These are phyloP conservation scores for Russula compacta DNA, from an alignment of 768 basidiomycete species.

Conservation along the genomic window DNA sequence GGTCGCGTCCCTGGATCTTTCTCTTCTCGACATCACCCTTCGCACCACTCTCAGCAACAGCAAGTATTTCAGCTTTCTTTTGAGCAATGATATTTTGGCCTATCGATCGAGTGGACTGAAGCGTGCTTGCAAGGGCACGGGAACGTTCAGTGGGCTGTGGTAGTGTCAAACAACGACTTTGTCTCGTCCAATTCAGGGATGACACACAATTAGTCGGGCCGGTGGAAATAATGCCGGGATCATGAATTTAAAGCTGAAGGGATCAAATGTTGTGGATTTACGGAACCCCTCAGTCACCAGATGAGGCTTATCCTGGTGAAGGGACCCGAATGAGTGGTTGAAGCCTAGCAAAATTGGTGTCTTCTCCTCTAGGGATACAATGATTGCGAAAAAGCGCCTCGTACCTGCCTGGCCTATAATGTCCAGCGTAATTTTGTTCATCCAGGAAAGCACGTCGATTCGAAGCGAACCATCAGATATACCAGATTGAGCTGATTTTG, in stretches of 20 bases:
- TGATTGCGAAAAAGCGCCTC: background rate
- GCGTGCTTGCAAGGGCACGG: background rate
- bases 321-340: slow-evolving; percentile 11
- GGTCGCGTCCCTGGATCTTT: slow-evolving; percentile 36
- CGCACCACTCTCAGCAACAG: slow-evolving; percentile 21
- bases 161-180: background rate
- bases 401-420: slow-evolving; percentile 14
- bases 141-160: slow-evolving; percentile 7
- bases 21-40: slow-evolving; percentile 29
- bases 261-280: slow-evolving; percentile 3
- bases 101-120: slow-evolving; percentile 21
- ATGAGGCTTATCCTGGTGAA: background rate
- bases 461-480: slow-evolving; percentile 1
- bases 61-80: slow-evolving; percentile 29
- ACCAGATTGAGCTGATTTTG: background rate
- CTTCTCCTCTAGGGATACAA: background rate
- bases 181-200: background rate
- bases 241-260: slow-evolving; percentile 5
- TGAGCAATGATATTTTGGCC: slow-evolving; percentile 25
- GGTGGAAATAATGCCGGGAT: background rate
- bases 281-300: slow-evolving; percentile 7
- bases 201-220: slow-evolving; percentile 9
- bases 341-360: background rate
- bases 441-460: slow-evolving; percentile 5
- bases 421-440: slow-evolving; percentile 13